Conservation (phyloP, 306 rosid genomes). For the Trifolium subterraneum region DNA sequence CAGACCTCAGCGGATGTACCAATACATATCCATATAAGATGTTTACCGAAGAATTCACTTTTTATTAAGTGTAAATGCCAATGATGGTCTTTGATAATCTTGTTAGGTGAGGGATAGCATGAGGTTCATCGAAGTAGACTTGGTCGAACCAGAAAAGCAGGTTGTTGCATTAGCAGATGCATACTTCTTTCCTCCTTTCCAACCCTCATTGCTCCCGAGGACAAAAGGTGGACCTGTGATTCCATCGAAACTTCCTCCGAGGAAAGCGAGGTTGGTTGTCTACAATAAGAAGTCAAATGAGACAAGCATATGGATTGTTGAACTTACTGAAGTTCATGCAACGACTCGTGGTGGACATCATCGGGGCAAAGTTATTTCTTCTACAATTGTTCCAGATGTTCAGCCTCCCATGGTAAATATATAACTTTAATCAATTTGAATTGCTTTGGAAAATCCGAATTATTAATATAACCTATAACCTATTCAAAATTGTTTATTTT, state of each 20-base stretch:
- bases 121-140: slow-evolving; percentile 74
- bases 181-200: slow-evolving; percentile 89
- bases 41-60: not conserved
- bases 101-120: slow-evolving; percentile 78
- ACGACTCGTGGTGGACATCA: slow-evolving; percentile 90
- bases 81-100: slow-evolving; percentile 34
- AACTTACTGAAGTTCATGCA: slow-evolving; percentile 73
- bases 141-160: slow-evolving; percentile 76
- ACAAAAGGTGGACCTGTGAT: slow-evolving; percentile 76
- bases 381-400: slow-evolving; percentile 72
- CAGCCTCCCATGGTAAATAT: slow-evolving; percentile 83
- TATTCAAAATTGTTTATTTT: not conserved
- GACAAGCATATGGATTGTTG: slow-evolving; percentile 81
- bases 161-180: slow-evolving; percentile 91
- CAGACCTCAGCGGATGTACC: too few species aligned
- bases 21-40: too few species aligned
- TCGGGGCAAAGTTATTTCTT: slow-evolving; percentile 73
- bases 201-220: slow-evolving; percentile 80
- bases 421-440: slow-evolving; percentile 1
- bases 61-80: slow-evolving; percentile 27
- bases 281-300: slow-evolving; percentile 77
- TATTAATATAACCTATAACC: not conserved
- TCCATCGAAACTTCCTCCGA: slow-evolving; percentile 79
- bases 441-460: not conserved
- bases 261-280: slow-evolving; percentile 77